phyloP scores from a whole-genome alignment of 108 stramenopile species.

The Licmophora abbreviata region DNA sequence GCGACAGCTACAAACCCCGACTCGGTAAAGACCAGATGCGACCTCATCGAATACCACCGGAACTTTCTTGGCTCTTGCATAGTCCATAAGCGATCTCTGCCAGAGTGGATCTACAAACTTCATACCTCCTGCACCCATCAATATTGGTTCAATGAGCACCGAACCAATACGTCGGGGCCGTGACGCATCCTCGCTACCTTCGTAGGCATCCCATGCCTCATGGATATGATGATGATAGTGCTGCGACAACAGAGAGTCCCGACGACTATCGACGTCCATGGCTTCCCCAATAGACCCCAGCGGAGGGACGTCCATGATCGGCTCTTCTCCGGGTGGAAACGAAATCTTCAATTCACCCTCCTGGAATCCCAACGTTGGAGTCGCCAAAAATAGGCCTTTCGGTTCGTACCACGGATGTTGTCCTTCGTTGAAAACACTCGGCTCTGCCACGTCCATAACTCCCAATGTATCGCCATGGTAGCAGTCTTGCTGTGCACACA shows the following conservation, averaged over 20 bases:
- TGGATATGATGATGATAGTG: slow-evolving; percentile 12
- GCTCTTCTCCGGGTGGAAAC: slow-evolving; percentile 1
- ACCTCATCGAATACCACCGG: slow-evolving; percentile 21
- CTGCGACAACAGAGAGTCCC: slow-evolving; percentile 3
- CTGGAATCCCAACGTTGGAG: slow-evolving; percentile 12
- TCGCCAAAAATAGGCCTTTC: slow-evolving; percentile 13
- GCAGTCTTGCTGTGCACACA: slow-evolving; percentile 10
- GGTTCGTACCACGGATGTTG: slow-evolving; percentile 23
- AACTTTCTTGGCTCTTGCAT: slow-evolving; percentile 8
- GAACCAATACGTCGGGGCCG: slow-evolving; percentile 3
- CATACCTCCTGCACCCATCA: slow-evolving; percentile 15
- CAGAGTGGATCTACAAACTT: slow-evolving; percentile 23
- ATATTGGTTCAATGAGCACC: slow-evolving; percentile 17
- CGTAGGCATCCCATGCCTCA: slow-evolving; percentile 13
- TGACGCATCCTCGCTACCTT: background rate
- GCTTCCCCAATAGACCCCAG: slow-evolving; percentile 4
- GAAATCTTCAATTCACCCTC: slow-evolving; percentile 10
- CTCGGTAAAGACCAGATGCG: slow-evolving; percentile 14
- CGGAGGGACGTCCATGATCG: no score
- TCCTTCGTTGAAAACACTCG: slow-evolving; percentile 18
- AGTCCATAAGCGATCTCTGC: slow-evolving; percentile 19
- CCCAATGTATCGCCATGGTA: slow-evolving; percentile 28
- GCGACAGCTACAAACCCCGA: slow-evolving; percentile 15
- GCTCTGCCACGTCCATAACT: slow-evolving; percentile 17
- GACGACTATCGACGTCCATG: slow-evolving; percentile 11